Conservation (phyloP, 306 rosid genomes). For the Sphenostylis stenocarpa region DNA sequence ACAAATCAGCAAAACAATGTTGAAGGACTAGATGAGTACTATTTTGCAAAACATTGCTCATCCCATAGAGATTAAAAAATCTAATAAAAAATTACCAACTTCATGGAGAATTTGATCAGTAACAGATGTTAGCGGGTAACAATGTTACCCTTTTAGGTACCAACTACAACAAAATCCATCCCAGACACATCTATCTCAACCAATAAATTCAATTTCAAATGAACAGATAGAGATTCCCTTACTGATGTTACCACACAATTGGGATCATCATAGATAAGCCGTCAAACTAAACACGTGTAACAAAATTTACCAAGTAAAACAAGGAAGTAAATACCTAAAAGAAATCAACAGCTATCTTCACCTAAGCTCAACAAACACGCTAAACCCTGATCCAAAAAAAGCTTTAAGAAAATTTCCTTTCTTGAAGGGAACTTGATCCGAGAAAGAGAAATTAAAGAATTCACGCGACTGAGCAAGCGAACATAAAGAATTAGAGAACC, state of each 20-base stretch:
- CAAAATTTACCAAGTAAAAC: constrained; percentile 10
- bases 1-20: constrained; percentile 28
- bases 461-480: constrained; percentile 3
- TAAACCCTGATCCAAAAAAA: constrained; percentile 4
- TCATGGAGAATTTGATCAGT: not conserved
- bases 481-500: not conserved
- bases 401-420: not conserved
- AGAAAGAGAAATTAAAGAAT: constrained; percentile 23
- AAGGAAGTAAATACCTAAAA: constrained; percentile 26
- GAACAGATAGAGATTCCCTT: not conserved
- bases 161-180: constrained; percentile 18
- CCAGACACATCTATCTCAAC: not conserved
- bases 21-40: not conserved
- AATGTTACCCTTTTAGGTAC: not conserved
- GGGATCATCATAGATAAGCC: not conserved
- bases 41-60: not conserved
- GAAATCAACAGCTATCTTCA: constrained; percentile 20
- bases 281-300: not conserved
- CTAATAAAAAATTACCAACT: constrained; percentile 16
- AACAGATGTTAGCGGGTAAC: not conserved
- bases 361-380: constrained; percentile 20
- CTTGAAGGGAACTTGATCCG: constrained; percentile 21
- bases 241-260: not conserved
- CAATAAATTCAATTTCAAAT: constrained; percentile 26
- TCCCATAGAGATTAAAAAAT: not conserved